Percentiles rank a stretch among this genome's conserved stretches.
Conservation (phyloP, 2,329 filamentous ascomycete genomes). For the Cephalotrichum gorgonifer region DNA sequence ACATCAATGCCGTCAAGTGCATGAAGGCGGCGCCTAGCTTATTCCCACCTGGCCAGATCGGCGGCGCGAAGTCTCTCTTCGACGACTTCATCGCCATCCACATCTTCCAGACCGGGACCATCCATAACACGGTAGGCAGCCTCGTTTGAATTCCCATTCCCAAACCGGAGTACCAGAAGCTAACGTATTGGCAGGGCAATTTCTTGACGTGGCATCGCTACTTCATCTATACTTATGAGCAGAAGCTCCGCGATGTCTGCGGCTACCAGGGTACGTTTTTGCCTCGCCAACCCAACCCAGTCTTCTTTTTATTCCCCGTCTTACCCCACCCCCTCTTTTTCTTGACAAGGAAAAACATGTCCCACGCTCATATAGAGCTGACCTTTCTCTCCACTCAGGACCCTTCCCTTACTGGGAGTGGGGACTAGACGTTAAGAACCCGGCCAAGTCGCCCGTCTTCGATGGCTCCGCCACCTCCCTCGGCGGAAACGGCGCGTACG, state of each 20-base stretch:
- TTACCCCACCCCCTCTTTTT: too few species aligned
- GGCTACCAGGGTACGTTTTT: conserved; percentile 11
- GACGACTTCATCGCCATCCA: conserved; percentile 17
- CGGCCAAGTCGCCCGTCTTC: conserved; percentile 37
- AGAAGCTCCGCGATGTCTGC: conserved; percentile 12
- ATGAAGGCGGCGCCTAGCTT: conserved; percentile 10
- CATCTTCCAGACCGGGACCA: conserved; percentile 11
- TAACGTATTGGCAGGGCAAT: conserved; percentile 13
- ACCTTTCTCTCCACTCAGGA: too few species aligned
- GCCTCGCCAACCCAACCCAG: neutral
- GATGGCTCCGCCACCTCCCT: conserved; percentile 35
- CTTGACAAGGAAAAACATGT: too few species aligned
- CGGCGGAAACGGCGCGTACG: conserved; percentile 30
- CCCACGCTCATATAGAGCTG: too few species aligned
- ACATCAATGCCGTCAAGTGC: conserved; percentile 14
- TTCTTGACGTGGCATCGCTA: conserved; percentile 20
- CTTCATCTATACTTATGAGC: conserved; percentile 13
- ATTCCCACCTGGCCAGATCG: conserved; percentile 7
- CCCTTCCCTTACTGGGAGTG: conserved; percentile 34
- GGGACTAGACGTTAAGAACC: conserved; percentile 32
- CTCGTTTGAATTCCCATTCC: neutral
- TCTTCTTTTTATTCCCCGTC: too few species aligned
- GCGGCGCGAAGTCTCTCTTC: conserved; percentile 11
- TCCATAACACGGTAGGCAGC: conserved; percentile 9
- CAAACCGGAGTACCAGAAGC: neutral